phyloP scores from a whole-genome alignment of 1,139 yeast genomes.

The Pichia sp. region DNA sequence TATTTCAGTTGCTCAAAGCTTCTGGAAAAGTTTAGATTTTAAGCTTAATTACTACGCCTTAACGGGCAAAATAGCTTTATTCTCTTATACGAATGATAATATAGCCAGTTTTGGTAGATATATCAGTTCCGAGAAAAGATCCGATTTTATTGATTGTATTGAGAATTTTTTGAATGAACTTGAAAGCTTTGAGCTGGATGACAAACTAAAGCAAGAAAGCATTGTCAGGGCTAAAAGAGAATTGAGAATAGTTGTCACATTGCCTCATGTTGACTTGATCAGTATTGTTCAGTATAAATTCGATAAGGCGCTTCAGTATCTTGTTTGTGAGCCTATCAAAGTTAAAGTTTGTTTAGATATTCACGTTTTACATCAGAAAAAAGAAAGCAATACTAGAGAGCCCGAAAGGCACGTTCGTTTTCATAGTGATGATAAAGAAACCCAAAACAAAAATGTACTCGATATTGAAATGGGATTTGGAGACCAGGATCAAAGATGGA shows the following conservation, averaged over 20 bases:
- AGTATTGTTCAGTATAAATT: conserved; percentile 41
- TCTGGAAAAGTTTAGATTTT: conserved; percentile 26
- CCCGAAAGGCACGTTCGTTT: conserved; percentile 25
- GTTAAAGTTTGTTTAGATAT: conserved; percentile 28
- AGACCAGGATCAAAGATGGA: conserved; percentile 47
- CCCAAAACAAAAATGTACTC: conserved; percentile 3
- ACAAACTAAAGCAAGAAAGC: neutral
- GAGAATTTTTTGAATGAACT: neutral
- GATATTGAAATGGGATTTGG: conserved; percentile 30
- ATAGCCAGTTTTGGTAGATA: conserved; percentile 2
- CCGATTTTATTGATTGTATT: neutral
- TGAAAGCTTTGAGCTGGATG: conserved; percentile 4
- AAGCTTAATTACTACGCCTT: conserved; percentile 35
- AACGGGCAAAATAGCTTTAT: conserved; percentile 23
- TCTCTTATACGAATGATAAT: conserved; percentile 18
- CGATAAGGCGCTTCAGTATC: conserved; percentile 33
- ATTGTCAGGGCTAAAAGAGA: conserved; percentile 12
- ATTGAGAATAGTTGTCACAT: conserved; percentile 40
- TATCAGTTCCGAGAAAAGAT: neutral
- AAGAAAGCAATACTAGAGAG: neutral
- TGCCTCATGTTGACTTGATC: conserved; percentile 43
- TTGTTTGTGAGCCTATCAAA: conserved; percentile 57
- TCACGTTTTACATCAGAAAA: conserved; percentile 9
- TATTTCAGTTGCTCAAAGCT: conserved; percentile 21
- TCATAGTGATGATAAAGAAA: conserved; percentile 13